A percentile compares a stretch with the other conserved stretches of the same genome.
Conservation (phyloP, 1,139 yeast genomes). For the Geotrichum cucujoidarum region DNA sequence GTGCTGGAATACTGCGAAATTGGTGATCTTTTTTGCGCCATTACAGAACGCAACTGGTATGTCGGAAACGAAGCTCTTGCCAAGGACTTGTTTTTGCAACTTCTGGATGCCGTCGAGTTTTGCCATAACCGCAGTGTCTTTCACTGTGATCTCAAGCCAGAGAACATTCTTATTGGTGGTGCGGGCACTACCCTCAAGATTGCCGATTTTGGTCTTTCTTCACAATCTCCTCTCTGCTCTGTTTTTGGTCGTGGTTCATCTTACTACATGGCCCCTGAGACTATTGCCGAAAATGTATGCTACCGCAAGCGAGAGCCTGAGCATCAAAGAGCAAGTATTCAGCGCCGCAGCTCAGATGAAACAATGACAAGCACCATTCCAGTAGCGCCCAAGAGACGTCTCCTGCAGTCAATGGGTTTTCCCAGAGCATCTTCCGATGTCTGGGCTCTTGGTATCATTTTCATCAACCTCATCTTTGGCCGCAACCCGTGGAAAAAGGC, state of each 20-base stretch:
- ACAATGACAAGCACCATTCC: not conserved
- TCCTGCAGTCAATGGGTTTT: conserved; percentile 19
- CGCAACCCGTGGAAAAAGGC: conserved; percentile 93
- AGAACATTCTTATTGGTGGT: conserved; percentile 68
- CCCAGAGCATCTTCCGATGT: conserved; percentile 44
- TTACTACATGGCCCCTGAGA: conserved; percentile 90
- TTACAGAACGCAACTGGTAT: conserved; percentile 62
- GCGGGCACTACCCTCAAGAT: conserved; percentile 56
- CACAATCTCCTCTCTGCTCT: conserved; percentile 52
- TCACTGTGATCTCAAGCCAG: conserved; percentile 92
- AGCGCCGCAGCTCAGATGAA: not conserved
- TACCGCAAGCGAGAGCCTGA: conserved; percentile 9
- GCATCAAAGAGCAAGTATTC: not conserved
- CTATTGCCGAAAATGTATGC: conserved; percentile 44
- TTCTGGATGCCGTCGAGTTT: conserved; percentile 65
- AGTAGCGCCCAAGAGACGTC: conserved; percentile 10
- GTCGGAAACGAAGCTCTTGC: conserved; percentile 49
- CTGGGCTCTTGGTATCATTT: conserved; percentile 82
- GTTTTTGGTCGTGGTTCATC: conserved; percentile 81
- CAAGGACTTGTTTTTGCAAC: conserved; percentile 69
- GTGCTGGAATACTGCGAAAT: conserved; percentile 80
- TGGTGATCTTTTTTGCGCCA: conserved; percentile 77
- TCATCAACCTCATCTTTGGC: conserved; percentile 74
- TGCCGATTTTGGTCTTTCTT: conserved; percentile 85
- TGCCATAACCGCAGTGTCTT: conserved; percentile 64